Evolutionary conservation across 176 grass and related monocot genomes (phyloP).

Genomic region (Puya raimondii): DNA sequence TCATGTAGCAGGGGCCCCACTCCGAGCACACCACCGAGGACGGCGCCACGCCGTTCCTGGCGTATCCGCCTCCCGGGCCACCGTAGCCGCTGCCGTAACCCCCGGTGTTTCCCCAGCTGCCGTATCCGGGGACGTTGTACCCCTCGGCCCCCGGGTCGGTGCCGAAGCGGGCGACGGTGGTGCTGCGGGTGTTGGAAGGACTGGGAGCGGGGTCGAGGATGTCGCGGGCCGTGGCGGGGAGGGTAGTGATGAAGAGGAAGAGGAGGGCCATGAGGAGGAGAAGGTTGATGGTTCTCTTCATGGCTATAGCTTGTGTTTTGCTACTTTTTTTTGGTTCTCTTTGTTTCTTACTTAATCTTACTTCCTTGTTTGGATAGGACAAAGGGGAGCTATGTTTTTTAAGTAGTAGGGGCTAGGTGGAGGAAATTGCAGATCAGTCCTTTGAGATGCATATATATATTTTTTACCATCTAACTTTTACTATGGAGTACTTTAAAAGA

Average conservation of each 20-base stretch:
- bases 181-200: not conserved
- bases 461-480: too few species aligned
- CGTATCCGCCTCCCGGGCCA: conserved; percentile 27
- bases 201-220: not conserved
- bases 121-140: conserved; percentile 1
- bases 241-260: not conserved
- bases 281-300: conserved; percentile 1
- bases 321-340: too few species aligned
- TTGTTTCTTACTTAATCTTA: too few species aligned
- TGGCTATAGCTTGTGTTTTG: not conserved
- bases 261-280: not conserved
- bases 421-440: too few species aligned
- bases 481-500: too few species aligned
- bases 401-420: too few species aligned
- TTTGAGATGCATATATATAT: too few species aligned
- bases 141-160: conserved; percentile 21
- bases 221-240: not conserved
- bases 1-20: conserved; percentile 39
- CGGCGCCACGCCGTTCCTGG: conserved; percentile 20
- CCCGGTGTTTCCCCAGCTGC: not conserved
- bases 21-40: conserved; percentile 45
- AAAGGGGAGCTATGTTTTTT: too few species aligned
- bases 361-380: too few species aligned
- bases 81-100: conserved; percentile 25
- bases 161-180: not conserved